Evolutionary conservation across 2,329 filamentous ascomycete genomes (phyloP).

Genomic region (Tolypocladium ophioglossoides): DNA sequence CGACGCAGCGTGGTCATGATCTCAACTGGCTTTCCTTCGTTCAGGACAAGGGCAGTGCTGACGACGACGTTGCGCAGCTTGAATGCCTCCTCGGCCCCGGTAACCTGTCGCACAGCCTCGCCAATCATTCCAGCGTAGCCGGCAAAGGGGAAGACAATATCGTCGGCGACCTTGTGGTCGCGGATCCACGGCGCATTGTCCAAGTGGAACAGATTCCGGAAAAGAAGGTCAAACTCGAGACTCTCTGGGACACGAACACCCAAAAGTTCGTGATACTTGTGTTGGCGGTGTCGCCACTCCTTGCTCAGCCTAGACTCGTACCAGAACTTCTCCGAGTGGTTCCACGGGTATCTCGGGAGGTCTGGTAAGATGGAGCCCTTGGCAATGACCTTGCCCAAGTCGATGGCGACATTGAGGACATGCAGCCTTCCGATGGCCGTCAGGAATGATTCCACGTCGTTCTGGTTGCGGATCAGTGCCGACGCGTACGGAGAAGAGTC

Average conservation of each 20-base stretch:
- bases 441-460: slow-evolving; percentile 1
- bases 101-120: slow-evolving; percentile 12
- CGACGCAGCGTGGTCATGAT: slow-evolving; percentile 19
- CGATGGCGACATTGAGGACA: neutral
- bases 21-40: slow-evolving; percentile 13
- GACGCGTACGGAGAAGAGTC: slow-evolving; percentile 1
- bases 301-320: slow-evolving; percentile 3
- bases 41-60: slow-evolving; percentile 19
- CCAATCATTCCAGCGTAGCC: slow-evolving; percentile 23
- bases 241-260: slow-evolving; percentile 8
- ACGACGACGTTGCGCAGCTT: slow-evolving; percentile 17
- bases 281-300: slow-evolving; percentile 2
- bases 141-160: slow-evolving; percentile 29
- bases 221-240: slow-evolving; percentile 6
- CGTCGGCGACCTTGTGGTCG: slow-evolving; percentile 31
- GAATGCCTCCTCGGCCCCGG: slow-evolving; percentile 8
- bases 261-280: slow-evolving; percentile 7
- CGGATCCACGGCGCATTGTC: slow-evolving; percentile 25
- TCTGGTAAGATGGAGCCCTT: neutral
- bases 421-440: slow-evolving; percentile 6
- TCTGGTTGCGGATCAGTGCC: slow-evolving; percentile 3
- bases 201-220: slow-evolving; percentile 10
- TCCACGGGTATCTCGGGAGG: slow-evolving; percentile 9
- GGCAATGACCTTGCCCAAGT: slow-evolving; percentile 2
- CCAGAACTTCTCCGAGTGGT: slow-evolving; percentile 6